Evolutionary conservation across 2,329 filamentous ascomycete genomes (phyloP), one percentile per base, ranked within the genome.

Genomic region (Pseudodiploospora longispora): DNA sequence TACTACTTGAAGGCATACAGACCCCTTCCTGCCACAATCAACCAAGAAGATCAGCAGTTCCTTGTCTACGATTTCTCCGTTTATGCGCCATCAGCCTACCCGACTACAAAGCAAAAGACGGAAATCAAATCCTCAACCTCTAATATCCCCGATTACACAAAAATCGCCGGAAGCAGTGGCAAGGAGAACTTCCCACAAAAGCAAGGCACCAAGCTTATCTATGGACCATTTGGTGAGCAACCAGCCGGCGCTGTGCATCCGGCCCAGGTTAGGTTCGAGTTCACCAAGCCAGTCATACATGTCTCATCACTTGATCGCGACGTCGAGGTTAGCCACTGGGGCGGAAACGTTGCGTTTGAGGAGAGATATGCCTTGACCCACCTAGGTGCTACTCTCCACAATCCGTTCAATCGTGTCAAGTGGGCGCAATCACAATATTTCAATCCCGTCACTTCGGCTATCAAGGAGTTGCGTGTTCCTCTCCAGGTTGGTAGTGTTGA

Each of bases 321-420:
- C 58, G 71, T 98, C 50, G 93, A 98, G 65, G 84, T 98, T 56
- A 95, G 87, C 61, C 93, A 97, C 67, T 98, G 93, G 93, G 93
- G 93, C 53, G 93, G 93, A 50, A 98, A 98, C 62, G 68, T 97
- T 43, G 93, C 93, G 2, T 88, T 90, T 40, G 93, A 98, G 69
- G 93, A 98, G 70, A 81, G 87, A 46, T 96, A 95, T 68, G 87
- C 84, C 65, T 75, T 97, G 53, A 79, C 80, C 57, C 91, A 98
- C 72, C 81, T 85, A 51, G 93, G 85, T 51, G 94, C 93, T 40
- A 83, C 85, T 63, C 73, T 91, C 40, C 75, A 78, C 31, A 72
- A 74, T 46, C 79, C 83, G 32, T 91, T 93, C 69, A 84, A 80
- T 57, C 80, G 87, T 31, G 82, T 88, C 50, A 80, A 85, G 58